phyloP scores from a whole-genome alignment of 768 basidiomycete genomes.

The Phylloporus sp. region DNA sequence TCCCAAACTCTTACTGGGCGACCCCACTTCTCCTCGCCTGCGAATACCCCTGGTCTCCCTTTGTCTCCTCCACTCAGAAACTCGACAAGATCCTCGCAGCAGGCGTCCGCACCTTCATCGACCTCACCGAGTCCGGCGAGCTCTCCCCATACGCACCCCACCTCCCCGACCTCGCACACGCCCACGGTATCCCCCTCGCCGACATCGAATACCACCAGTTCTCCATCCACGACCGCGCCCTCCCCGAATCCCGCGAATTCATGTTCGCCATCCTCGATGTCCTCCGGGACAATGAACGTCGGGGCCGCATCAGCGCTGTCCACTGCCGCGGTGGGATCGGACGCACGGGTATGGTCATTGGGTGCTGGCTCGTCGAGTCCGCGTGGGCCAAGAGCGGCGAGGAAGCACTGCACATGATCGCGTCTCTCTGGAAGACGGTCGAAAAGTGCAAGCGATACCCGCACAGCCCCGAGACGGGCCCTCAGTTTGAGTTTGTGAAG shows the following conservation, averaged over 20 bases:
- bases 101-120: slow-evolving; percentile 77
- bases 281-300: slow-evolving; percentile 52
- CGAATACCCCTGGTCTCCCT: slow-evolving; percentile 76
- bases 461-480: slow-evolving; percentile 73
- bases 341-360: slow-evolving; percentile 55
- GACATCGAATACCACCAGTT: slow-evolving; percentile 73
- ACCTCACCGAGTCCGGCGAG: slow-evolving; percentile 79
- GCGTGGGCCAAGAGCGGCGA: slow-evolving; percentile 56
- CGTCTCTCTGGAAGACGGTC: slow-evolving; percentile 65
- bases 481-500: slow-evolving; percentile 71
- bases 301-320: slow-evolving; percentile 61
- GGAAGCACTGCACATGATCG: slow-evolving; percentile 62
- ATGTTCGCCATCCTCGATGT: slow-evolving; percentile 57
- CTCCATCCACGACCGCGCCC: slow-evolving; percentile 67
- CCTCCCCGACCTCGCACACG: slow-evolving; percentile 48
- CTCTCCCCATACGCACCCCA: slow-evolving; percentile 58
- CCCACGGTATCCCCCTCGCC: slow-evolving; percentile 49
- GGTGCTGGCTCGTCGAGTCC: slow-evolving; percentile 74
- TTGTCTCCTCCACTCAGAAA: slow-evolving; percentile 52
- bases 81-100: slow-evolving; percentile 66
- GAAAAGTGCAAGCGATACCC: slow-evolving; percentile 75
- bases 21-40: slow-evolving; percentile 67
- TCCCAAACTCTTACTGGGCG: slow-evolving; percentile 86
- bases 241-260: slow-evolving; percentile 55
- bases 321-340: slow-evolving; percentile 81